These are phyloP conservation scores for Hypsizygus marmoreus DNA, from an alignment of 768 basidiomycete species.

Conservation along the genomic window DNA sequence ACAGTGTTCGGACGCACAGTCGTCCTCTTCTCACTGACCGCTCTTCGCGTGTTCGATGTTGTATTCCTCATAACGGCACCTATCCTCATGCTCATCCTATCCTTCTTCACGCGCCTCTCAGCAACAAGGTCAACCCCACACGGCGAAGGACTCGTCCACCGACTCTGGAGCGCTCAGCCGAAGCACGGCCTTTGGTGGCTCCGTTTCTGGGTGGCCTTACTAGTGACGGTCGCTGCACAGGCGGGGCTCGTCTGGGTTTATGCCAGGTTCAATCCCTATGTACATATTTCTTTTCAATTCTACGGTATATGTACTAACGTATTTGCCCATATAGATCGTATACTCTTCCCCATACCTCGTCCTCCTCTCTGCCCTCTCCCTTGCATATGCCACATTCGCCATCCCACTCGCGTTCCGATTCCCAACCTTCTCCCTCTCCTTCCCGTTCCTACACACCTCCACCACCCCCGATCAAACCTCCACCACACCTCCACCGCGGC, in stretches of 20 bases:
- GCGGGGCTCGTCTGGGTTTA: slow-evolving; percentile 49
- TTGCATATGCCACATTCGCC: slow-evolving; percentile 51
- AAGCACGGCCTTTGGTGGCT: slow-evolving; percentile 36
- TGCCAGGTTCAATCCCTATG: slow-evolving; percentile 61
- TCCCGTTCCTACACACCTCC: slow-evolving; percentile 11
- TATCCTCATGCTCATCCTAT: slow-evolving; percentile 45
- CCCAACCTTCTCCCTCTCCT: slow-evolving; percentile 35
- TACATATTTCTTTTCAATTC: slow-evolving; percentile 35
- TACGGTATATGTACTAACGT: background rate
- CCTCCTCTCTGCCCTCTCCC: slow-evolving; percentile 46
- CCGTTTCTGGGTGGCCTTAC: slow-evolving; percentile 64
- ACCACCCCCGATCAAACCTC: background rate
- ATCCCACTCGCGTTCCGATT: slow-evolving; percentile 37
- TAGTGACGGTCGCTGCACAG: slow-evolving; percentile 47
- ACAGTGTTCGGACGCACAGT: slow-evolving; percentile 62
- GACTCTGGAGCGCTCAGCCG: background rate
- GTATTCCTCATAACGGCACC: slow-evolving; percentile 66
- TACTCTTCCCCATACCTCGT: slow-evolving; percentile 60
- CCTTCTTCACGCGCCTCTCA: slow-evolving; percentile 24
- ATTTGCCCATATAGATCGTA: slow-evolving; percentile 46
- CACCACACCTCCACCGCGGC: slow-evolving; percentile 17
- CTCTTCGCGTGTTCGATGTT: slow-evolving; percentile 58
- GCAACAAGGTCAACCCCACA: slow-evolving; percentile 6
- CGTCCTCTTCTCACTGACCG: slow-evolving; percentile 53
- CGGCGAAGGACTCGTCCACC: slow-evolving; percentile 2